Conservation (phyloP, 2,329 filamentous ascomycete species). For the Beauveria bassiana region DNA sequence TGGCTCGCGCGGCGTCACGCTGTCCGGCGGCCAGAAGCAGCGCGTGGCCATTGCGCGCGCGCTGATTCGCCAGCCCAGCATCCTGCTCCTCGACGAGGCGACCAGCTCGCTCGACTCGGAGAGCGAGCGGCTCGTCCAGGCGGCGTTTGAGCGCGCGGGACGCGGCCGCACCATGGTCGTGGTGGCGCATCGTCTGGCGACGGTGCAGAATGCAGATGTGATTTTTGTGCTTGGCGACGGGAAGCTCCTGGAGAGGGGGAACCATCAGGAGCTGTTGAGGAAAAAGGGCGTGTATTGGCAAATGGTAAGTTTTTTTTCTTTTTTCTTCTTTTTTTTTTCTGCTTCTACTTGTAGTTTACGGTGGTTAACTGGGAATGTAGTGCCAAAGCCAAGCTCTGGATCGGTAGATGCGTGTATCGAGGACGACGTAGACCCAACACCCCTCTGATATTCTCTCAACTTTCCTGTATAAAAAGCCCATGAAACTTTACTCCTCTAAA, state of each 20-base stretch:
- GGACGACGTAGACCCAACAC: neutral
- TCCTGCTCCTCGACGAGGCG: constrained; percentile 66
- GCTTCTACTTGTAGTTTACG: neutral
- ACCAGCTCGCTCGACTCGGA: constrained; percentile 62
- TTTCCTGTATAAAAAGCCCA: neutral
- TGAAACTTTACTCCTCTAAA: neutral
- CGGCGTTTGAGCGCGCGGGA: constrained; percentile 57
- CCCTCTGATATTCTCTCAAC: neutral
- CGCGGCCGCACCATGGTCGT: constrained; percentile 60
- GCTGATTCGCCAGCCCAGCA: constrained; percentile 54
- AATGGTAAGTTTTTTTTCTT: constrained; percentile 37
- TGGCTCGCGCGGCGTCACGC: constrained; percentile 56
- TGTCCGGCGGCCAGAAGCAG: constrained; percentile 68
- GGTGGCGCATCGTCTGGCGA: constrained; percentile 70
- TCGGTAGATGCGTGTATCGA: constrained; percentile 24
- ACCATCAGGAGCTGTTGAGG: constrained; percentile 42
- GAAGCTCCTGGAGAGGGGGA: constrained; percentile 47
- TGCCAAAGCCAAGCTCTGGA: constrained; percentile 54
- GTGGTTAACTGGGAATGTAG: constrained; percentile 27
- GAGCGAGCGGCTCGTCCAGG: constrained; percentile 54
- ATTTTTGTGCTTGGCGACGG: constrained; percentile 70
- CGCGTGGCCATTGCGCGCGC: constrained; percentile 63
- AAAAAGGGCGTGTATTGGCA: constrained; percentile 48
- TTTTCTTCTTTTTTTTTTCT: constrained; percentile 8
- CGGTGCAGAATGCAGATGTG: constrained; percentile 70